phyloP scores from a whole-genome alignment of 2,329 filamentous ascomycete species.

The Epicoccum nigrum region DNA sequence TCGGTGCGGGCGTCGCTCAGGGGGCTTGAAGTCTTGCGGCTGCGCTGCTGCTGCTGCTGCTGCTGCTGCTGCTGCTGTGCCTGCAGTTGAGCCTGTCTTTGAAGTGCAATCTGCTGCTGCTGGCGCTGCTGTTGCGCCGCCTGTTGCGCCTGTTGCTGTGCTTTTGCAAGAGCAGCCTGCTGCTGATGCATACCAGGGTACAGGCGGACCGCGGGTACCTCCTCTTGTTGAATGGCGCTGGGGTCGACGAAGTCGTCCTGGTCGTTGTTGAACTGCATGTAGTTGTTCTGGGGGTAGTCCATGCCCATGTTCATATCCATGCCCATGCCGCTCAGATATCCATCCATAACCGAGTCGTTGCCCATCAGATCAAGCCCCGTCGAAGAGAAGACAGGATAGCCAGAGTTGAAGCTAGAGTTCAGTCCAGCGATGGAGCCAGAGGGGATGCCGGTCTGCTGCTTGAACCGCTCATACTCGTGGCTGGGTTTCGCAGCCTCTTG shows the following conservation, averaged over 20 bases:
- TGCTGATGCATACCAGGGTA: constrained; percentile 95
- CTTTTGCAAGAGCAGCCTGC: constrained; percentile 66
- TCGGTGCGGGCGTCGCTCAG: constrained; percentile 62
- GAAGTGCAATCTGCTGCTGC: constrained; percentile 55
- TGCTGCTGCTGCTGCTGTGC: constrained; percentile 54
- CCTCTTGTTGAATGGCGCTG: constrained; percentile 71
- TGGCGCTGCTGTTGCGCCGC: constrained; percentile 54
- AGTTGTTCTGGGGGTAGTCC: constrained; percentile 60
- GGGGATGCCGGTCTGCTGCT: constrained; percentile 92
- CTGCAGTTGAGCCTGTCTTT: constrained; percentile 57
- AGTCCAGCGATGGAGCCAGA: constrained; percentile 82
- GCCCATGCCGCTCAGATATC: constrained; percentile 60
- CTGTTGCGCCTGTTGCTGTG: constrained; percentile 43
- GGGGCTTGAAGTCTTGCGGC: constrained; percentile 47
- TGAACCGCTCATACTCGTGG: constrained; percentile 93
- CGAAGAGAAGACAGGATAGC: constrained; percentile 58
- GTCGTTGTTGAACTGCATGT: constrained; percentile 65
- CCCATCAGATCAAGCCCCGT: constrained; percentile 73
- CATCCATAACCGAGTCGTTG: constrained; percentile 58
- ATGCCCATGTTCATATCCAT: constrained; percentile 71
- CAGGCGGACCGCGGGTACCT: constrained; percentile 69
- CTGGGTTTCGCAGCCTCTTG: constrained; percentile 77
- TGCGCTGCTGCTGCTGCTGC: constrained; percentile 32
- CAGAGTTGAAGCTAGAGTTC: constrained; percentile 60
- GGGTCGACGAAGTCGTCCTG: constrained; percentile 72